Conservation (phyloP, 1,284 basidiomycete genomes). For the Boletellus deceptivus region DNA sequence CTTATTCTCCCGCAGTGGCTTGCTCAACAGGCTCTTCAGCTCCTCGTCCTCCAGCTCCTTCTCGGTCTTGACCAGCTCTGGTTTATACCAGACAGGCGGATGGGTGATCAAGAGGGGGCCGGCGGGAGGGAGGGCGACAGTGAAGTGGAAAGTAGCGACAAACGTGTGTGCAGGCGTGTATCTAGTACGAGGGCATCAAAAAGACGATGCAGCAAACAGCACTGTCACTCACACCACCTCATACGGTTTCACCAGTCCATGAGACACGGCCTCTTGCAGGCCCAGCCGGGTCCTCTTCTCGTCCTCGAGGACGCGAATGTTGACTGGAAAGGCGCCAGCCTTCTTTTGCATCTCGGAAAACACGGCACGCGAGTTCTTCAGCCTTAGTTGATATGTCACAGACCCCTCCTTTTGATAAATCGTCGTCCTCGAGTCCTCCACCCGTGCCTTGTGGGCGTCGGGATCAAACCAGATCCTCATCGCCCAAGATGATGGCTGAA, state of each 20-base stretch:
- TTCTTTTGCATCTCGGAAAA: conserved; percentile 98
- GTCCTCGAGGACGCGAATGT: conserved; percentile 90
- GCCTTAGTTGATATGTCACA: conserved; percentile 94
- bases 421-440: conserved; percentile 87
- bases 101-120: conserved; percentile 86
- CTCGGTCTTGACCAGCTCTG: conserved; percentile 84
- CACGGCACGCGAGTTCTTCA: conserved; percentile 93
- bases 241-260: conserved; percentile 87
- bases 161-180: conserved; percentile 79
- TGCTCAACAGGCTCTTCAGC: conserved; percentile 74
- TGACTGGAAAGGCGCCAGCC: conserved; percentile 97
- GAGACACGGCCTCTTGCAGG: conserved; percentile 93
- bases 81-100: conserved; percentile 89
- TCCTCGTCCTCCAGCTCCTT: conserved; percentile 89
- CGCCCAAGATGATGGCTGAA: neutral
- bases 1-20: conserved; percentile 85
- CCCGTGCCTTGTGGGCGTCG: conserved; percentile 57
- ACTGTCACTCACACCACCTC: conserved; percentile 72
- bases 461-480: conserved; percentile 5
- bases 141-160: conserved; percentile 95
- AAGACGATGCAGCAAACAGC: neutral
- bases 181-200: conserved; percentile 37
- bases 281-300: conserved; percentile 95
- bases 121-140: conserved; percentile 82
- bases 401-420: conserved; percentile 89